Percentiles rank a stretch among this genome's conserved stretches.
Evolutionary conservation across 225 moss, liverwort and hornwort species (phyloP).

Genomic region (Bryum argenteum): DNA sequence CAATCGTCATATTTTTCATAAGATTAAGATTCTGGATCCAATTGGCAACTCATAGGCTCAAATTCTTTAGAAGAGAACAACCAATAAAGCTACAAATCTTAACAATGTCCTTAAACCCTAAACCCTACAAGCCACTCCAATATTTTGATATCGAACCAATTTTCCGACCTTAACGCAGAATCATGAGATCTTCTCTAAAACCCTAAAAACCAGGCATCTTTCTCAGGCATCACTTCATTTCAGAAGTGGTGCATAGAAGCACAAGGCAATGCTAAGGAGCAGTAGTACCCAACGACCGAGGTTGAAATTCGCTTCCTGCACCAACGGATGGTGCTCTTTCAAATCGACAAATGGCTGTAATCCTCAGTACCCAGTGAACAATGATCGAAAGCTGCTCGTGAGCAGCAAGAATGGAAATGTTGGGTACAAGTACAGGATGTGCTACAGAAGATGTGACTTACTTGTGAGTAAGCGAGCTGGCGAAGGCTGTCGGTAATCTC

Average conservation of each 20-base stretch:
- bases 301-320: constrained; percentile 18
- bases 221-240: too few species aligned
- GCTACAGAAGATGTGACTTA: background rate
- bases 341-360: background rate
- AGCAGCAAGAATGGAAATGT: background rate
- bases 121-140: background rate
- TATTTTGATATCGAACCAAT: too few species aligned
- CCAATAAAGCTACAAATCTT: background rate
- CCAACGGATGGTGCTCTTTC: background rate
- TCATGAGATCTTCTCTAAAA: too few species aligned
- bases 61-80: background rate
- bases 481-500: background rate
- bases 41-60: background rate
- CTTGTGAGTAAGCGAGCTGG: background rate
- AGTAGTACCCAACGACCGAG: constrained; percentile 18
- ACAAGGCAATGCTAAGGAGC: constrained; percentile 5
- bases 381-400: background rate
- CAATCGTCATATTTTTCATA: background rate
- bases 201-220: too few species aligned
- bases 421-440: background rate
- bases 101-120: background rate
- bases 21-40: background rate
- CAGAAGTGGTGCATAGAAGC: too few species aligned
- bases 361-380: too few species aligned
- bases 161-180: too few species aligned